Evolutionary conservation across 2,329 filamentous ascomycete species (phyloP), one percentile per base, ranked within the genome.

Genomic region (Cadophora luteo-olivacea): DNA sequence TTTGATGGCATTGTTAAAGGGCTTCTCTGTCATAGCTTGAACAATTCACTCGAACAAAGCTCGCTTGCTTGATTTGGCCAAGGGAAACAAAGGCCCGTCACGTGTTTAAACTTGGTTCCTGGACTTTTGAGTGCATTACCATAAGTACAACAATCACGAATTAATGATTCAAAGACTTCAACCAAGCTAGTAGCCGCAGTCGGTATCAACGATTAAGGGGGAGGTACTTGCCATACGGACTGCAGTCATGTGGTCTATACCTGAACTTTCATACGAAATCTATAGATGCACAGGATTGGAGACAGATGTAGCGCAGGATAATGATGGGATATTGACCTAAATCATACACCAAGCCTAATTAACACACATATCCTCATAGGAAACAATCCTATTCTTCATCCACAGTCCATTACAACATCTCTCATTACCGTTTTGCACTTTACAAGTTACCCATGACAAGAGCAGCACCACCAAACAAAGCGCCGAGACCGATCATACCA

Each of bases 391-490:
- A n/a, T 54, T 45, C 36, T 49, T 29, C 19, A 63, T 63, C 36
- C 25, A 29, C 60, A 55, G 48, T 61, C 61, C 36, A 38, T 54
- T 52, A 64, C 25, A 9, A 64, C 36, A n/a, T 64, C 62, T 8
- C 24, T 6, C 16, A 22, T 64, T 22, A 41, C 24, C 29, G 3
- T 22, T 25, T 22, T 32, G 25, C 24, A 65, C 36, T 38, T 49
- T 54, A 52, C 60, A 57, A 12, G 36, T 54, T 58, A 55, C 51
- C 66, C 55, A 65, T 52, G 12, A 66, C n/a, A 22, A 64, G 24
- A 14, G 38, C 65, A 60, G 80, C 83, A 51, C 78, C 81, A 65
- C 83, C 84, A 58, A 86, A 80, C 12, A 85, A 71, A 1, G 82
- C 84, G 45, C 80, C 83, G 41, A 80, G 80, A 52, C 83, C 84